These are phyloP conservation scores for Albugo laibachii DNA, from an alignment of 352 stramenopile genomes.

Conservation along the genomic window DNA sequence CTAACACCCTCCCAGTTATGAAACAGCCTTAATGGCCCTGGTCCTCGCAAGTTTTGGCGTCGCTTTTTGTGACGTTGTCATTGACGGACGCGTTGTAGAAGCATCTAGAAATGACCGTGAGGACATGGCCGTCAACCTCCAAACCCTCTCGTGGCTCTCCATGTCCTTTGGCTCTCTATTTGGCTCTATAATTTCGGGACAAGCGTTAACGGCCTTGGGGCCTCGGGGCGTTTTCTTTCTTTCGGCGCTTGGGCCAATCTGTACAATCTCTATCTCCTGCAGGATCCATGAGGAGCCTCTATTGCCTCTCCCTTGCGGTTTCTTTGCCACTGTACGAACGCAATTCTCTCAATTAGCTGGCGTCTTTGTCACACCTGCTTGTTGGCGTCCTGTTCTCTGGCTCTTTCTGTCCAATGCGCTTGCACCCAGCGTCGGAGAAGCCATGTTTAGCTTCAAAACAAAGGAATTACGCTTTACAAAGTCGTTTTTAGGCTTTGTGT, in stretches of 20 bases:
- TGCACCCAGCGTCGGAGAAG: conserved; percentile 43
- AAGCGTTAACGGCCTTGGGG: conserved; percentile 30
- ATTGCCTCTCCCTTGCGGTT: conserved; percentile 11
- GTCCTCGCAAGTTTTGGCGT: conserved; percentile 61
- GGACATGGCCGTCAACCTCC: conserved; percentile 52
- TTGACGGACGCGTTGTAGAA: conserved; percentile 61
- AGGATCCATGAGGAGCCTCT: conserved; percentile 32
- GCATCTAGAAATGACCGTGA: conserved; percentile 40
- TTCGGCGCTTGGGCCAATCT: conserved; percentile 43
- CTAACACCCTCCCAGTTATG: conserved; percentile 10
- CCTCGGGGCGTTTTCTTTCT: conserved; percentile 52
- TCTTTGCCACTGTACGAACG: conserved; percentile 22
- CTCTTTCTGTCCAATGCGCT: conserved; percentile 66
- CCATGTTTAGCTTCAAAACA: conserved; percentile 76
- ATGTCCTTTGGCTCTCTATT: conserved; percentile 49
- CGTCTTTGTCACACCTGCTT: conserved; percentile 48
- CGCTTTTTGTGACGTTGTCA: conserved; percentile 65
- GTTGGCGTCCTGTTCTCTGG: conserved; percentile 60
- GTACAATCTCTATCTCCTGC: conserved; percentile 37
- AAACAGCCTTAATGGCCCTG: conserved; percentile 28
- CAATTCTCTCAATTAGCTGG: conserved; percentile 29
- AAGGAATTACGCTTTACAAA: conserved; percentile 50
- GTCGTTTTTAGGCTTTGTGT: conserved; percentile 64
- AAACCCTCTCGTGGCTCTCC: conserved; percentile 62
- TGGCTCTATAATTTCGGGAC: conserved; percentile 42